Conservation (phyloP, 2,329 filamentous ascomycete genomes). For the Penicillium vulpinum region DNA sequence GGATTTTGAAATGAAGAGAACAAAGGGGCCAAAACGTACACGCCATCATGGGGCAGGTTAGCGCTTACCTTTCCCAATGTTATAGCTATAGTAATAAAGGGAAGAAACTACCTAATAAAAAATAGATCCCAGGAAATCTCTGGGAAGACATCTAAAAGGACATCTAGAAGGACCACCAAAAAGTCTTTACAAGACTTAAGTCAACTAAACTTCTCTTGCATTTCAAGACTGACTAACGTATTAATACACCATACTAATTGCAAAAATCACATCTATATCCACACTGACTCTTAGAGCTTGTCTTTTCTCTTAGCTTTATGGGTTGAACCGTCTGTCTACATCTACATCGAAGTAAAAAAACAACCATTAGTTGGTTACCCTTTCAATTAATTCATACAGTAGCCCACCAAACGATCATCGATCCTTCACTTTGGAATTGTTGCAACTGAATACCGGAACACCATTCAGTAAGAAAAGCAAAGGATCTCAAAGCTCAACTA, state of each 20-base stretch:
- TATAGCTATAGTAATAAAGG: too few species aligned
- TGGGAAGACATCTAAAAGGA: too few species aligned
- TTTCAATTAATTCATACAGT: not conserved
- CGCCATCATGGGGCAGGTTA: too few species aligned
- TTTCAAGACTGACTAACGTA: too few species aligned
- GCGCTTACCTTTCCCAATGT: too few species aligned
- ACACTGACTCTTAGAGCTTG: not conserved
- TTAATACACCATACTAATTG: too few species aligned
- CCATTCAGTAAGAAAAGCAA: not conserved
- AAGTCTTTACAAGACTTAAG: too few species aligned
- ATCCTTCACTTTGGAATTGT: not conserved
- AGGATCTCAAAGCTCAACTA: conserved; percentile 2
- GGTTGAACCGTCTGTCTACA: not conserved
- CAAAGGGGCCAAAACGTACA: not conserved
- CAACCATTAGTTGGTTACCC: not conserved
- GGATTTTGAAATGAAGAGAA: not conserved
- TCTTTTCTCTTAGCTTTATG: not conserved
- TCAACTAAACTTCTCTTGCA: too few species aligned
- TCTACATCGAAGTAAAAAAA: not conserved
- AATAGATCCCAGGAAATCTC: too few species aligned
- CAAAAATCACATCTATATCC: too few species aligned
- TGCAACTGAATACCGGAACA: not conserved
- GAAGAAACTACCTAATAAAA: too few species aligned
- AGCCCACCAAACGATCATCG: conserved; percentile 1
- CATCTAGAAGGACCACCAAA: too few species aligned